A percentile compares a stretch with the other conserved stretches of the same genome.
These are phyloP conservation scores for Chytriomyces sp. DNA, from an alignment of 192 early-diverging fungal genomes.

Conservation along the genomic window DNA sequence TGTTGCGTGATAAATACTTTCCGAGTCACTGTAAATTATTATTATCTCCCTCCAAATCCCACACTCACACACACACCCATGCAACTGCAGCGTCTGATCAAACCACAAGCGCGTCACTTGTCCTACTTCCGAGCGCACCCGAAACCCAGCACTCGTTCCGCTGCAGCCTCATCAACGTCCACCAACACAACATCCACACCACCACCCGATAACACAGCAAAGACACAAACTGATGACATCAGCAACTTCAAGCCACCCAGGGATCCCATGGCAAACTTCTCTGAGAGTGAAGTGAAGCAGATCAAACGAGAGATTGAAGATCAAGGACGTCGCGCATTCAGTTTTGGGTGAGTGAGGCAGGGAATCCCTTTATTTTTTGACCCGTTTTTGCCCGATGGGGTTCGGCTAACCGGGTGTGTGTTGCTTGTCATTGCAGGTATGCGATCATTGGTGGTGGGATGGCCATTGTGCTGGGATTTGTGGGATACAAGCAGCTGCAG, in stretches of 20 bases:
- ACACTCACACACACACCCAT: too few relatives aligned
- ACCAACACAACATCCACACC: not conserved
- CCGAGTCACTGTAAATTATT: too few relatives aligned
- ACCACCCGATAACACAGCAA: not conserved
- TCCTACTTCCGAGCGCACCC: conserved; percentile 29
- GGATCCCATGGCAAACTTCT: conserved; percentile 29
- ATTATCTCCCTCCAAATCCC: too few relatives aligned
- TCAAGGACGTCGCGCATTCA: conserved; percentile 4
- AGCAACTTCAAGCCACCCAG: conserved; percentile 5
- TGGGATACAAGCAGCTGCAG: not conserved
- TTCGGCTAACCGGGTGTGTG: too few relatives aligned
- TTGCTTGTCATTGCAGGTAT: not conserved
- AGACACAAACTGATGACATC: not conserved
- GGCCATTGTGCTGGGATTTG: conserved; percentile 9
- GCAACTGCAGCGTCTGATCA: too few relatives aligned
- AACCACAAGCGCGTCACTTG: too few relatives aligned
- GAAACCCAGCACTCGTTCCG: not conserved
- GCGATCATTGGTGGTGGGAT: conserved; percentile 31
- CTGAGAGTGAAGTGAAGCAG: conserved; percentile 18
- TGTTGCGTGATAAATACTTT: too few relatives aligned
- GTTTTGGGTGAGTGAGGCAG: conserved; percentile 1
- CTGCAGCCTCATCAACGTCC: not conserved
- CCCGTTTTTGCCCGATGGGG: too few relatives aligned
- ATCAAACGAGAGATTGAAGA: conserved; percentile 32
- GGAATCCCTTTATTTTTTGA: too few relatives aligned